Base-by-base conservation (phyloP, 202 grass and related monocot species). In the Eragrostis tef region DNA sequence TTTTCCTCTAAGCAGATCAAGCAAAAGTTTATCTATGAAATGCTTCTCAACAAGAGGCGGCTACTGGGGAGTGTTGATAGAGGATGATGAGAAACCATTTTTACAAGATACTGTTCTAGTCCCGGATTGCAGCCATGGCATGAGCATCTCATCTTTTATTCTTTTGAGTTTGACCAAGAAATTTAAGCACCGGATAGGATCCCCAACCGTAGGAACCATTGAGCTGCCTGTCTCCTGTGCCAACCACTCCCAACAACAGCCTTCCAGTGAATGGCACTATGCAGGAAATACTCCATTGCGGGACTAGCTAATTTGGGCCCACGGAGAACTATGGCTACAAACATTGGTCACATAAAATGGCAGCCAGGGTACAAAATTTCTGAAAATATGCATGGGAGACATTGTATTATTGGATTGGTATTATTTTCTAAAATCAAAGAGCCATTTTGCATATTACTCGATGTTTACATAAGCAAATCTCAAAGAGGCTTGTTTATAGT, bases 271-370 rank as follows among this genome's bases (percentile, higher is more conserved):
- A 79, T 0, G 3, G 47, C 22, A 45, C 4, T 42, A 43, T 54
- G 39, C 15, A 13, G 17, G n/a, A 54, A 24, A 15, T 87, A 29
- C 34, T 77, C 68, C 42, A 27, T 61, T 9, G 8, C 52, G 43
- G 29, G 27, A 74, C 31, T 79, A 24, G 43, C 11, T 17, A 42
- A 31, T 50, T 70, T 62, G 46, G 41, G 65, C 34, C 22, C 8
- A 19, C 64, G 64, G 56, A 71, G 67, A 77, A 77, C 47, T 71
- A 67, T 64, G 79, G 73, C 63, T 62, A 62, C 48, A 42, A 85
- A 78, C 56, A 60, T 17, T 62, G 16, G 10, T 12, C 42, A 61
- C 41, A 77, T 11, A 43, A 17, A 68, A 27, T 11, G 72, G 64
- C 24, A 47, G 72, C 63, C 46, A 63, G 25, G 22, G 44, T 82